Evolutionary conservation across 148 eudicot species (phyloP), one percentile per base, ranked within the genome.

Genomic region (Rhododendron ferrugineum): DNA sequence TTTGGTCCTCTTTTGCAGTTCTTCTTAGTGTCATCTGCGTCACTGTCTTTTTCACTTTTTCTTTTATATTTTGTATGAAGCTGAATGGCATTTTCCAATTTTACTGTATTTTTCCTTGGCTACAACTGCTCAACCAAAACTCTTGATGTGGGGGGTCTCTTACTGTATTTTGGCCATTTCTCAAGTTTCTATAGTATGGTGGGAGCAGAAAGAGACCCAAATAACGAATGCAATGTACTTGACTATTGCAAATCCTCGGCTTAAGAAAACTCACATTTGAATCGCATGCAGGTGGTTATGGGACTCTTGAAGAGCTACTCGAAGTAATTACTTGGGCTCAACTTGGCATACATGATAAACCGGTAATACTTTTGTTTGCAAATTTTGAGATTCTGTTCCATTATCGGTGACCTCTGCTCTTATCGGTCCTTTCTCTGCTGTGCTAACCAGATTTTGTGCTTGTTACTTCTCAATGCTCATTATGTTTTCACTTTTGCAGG

Each of bases 241-340:
- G 26, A 20, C 75, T 36, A 74, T n/a, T 50, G 9, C 79, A 16
- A 78, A 70, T 79, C 52, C 28, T 78, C 26, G 15, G 75, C 40
- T 49, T 30, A 54, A 58, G 47, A 44, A 58, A 50, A 34, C 52
- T 64, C 37, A 13, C 42, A 20, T 66, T 42, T 70, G 37, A 74
- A 22, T 68, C 18, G 23, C 47, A 73, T 89, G 82, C 89, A 97
- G 99, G 99, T 85, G 99, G 99, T 62, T 97, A 97, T 92, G 99
- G 99, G 60, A 97, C 99, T 73, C 91, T 97, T 60, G 98, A 97
- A 88, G 99, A 97, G 88, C 90, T 97, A 74, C 94, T 97, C 74
- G 99, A 97, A 86, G 99, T 95, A 60, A 97, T 97, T 80, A 94
- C 99, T 28, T 97, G 98, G 99, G 99, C 99, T 89, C 99, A 97